These are phyloP conservation scores for Leccinum griseonigrum DNA, from an alignment of 1,284 basidiomycete genomes.

Conservation along the genomic window DNA sequence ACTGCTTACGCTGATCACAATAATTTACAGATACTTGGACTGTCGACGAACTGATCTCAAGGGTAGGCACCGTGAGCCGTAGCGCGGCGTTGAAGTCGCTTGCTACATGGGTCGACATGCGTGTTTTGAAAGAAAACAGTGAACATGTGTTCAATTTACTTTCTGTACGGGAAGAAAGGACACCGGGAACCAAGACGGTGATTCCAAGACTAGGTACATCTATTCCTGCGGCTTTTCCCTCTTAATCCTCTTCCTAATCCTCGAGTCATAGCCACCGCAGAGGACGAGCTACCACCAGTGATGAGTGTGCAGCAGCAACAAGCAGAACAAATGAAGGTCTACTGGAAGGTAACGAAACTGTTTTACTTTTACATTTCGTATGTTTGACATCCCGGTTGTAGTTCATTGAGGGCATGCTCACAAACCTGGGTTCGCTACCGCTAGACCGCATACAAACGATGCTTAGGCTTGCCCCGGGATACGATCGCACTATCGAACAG, in stretches of 20 bases:
- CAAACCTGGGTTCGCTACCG: conserved; percentile 71
- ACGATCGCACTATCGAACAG: conserved; percentile 76
- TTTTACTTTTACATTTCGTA: not conserved
- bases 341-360: conserved; percentile 70
- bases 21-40: conserved; percentile 59
- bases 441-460: conserved; percentile 80
- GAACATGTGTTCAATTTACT: conserved; percentile 60
- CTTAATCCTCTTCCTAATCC: conserved; percentile 5
- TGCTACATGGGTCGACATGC: conserved; percentile 79
- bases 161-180: conserved; percentile 53
- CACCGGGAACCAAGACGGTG: conserved; percentile 21
- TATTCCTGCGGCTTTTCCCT: not conserved
- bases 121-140: conserved; percentile 70
- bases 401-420: conserved; percentile 85
- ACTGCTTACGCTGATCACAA: not conserved
- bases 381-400: conserved; percentile 28
- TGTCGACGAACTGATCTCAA: conserved; percentile 60
- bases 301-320: conserved; percentile 70
- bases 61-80: conserved; percentile 64
- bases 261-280: conserved; percentile 19
- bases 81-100: conserved; percentile 69
- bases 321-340: conserved; percentile 80
- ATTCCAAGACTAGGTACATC: conserved; percentile 36
- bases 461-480: conserved; percentile 77
- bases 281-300: conserved; percentile 51